Percentiles rank a stretch among this genome's conserved stretches.
Evolutionary conservation across 139 green algal species (phyloP).

Genomic region (Chlorella sp.): DNA sequence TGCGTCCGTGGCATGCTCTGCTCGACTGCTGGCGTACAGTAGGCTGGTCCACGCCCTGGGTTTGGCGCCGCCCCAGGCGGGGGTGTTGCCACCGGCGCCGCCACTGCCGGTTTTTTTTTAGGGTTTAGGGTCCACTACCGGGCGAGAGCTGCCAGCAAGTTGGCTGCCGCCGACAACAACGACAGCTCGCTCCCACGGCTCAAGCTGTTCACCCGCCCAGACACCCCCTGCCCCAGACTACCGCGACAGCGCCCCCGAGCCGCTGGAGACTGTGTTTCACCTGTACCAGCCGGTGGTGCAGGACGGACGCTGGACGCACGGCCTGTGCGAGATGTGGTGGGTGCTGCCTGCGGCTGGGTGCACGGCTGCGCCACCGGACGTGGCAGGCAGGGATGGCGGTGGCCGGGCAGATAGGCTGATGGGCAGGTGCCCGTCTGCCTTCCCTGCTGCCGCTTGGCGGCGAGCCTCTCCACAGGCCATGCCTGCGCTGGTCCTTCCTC

Average conservation of each 20-base stretch:
- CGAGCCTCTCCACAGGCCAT: background rate
- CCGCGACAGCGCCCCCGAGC: conserved; percentile 28
- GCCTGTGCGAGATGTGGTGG: conserved; percentile 55
- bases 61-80: too few relatives aligned
- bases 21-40: too few relatives aligned
- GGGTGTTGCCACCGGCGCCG: too few relatives aligned
- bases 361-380: background rate
- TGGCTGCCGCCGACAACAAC: too few relatives aligned
- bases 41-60: background rate
- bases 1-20: background rate
- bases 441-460: background rate
- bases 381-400: background rate
- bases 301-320: conserved; percentile 49
- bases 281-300: conserved; percentile 33
- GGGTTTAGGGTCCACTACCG: too few relatives aligned
- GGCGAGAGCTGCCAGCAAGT: too few relatives aligned
- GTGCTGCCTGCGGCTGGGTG: background rate
- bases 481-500: too few relatives aligned
- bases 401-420: background rate
- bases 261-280: conserved; percentile 7
- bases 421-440: background rate
- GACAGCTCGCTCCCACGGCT: background rate
- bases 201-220: background rate
- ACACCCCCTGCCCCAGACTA: conserved; percentile 17
- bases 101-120: too few relatives aligned